Evolutionary conservation across 2,329 filamentous ascomycete species (phyloP).

Genomic region (Graphium sp.): DNA sequence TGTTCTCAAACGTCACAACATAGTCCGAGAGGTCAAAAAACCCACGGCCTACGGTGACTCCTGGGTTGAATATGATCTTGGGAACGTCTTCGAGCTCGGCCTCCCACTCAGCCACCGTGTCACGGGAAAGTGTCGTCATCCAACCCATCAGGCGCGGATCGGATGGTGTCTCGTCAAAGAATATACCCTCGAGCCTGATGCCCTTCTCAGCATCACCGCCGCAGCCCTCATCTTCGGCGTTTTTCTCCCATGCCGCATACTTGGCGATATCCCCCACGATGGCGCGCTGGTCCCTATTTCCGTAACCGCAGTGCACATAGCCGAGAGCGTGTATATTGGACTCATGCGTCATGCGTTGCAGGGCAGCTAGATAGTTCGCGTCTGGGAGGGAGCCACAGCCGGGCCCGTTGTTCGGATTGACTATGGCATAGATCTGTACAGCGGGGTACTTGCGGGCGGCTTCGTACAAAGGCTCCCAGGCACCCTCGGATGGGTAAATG

Average conservation of each 20-base stretch:
- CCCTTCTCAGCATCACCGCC: conserved; percentile 2
- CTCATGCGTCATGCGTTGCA: conserved; percentile 8
- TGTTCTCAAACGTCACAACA: conserved; percentile 24
- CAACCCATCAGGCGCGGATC: conserved; percentile 8
- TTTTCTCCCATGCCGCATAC: conserved; percentile 28
- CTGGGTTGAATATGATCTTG: conserved; percentile 24
- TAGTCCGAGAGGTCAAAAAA: conserved; percentile 23
- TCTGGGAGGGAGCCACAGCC: conserved; percentile 11
- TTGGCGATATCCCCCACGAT: conserved; percentile 20
- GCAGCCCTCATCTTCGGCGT: conserved; percentile 12
- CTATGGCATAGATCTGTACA: conserved; percentile 12
- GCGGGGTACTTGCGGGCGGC: conserved; percentile 9
- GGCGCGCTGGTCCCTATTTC: conserved; percentile 7
- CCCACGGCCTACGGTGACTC: conserved; percentile 19
- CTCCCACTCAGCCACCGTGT: conserved; percentile 9
- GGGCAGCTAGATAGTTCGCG: conserved; percentile 11
- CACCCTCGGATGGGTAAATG: conserved; percentile 13
- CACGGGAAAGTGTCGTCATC: conserved; percentile 9
- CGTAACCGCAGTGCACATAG: conserved; percentile 15
- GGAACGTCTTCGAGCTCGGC: conserved; percentile 4
- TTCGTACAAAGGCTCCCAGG: conserved; percentile 13
- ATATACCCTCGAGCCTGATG: conserved; percentile 25
- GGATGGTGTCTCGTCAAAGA: conserved; percentile 27
- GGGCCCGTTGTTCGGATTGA: conserved; percentile 15
- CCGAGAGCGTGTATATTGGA: conserved; percentile 13